Conservation (phyloP, 805 yeast species). For the Jamesozyma spencerorum region DNA sequence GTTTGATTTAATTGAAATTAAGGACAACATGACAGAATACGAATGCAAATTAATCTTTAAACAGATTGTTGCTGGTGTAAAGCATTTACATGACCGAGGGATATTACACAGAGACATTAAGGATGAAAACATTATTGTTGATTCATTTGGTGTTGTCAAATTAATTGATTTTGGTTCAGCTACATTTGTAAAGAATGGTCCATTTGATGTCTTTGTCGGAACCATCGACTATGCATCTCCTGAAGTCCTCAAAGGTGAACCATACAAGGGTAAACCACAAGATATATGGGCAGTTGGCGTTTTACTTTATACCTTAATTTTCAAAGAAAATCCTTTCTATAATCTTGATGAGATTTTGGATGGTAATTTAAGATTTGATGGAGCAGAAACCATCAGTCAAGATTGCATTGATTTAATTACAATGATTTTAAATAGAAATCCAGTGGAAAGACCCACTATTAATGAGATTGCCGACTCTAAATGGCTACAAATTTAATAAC, state of each 20-base stretch:
- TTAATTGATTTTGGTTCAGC: conserved; percentile 93
- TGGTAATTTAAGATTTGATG: conserved; percentile 55
- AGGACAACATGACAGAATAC: conserved; percentile 61
- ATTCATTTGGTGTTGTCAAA: conserved; percentile 66
- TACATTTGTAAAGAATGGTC: conserved; percentile 81
- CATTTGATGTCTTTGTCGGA: conserved; percentile 94
- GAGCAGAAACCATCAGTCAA: conserved; percentile 35
- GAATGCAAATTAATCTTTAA: conserved; percentile 70
- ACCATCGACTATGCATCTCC: conserved; percentile 97
- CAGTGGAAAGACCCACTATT: conserved; percentile 63
- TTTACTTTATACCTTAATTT: conserved; percentile 77
- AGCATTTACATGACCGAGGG: conserved; percentile 73
- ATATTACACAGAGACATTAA: conserved; percentile 90
- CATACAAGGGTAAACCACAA: conserved; percentile 87
- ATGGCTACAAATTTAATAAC: conserved; percentile 43
- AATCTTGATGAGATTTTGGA: conserved; percentile 92
- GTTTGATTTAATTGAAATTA: conserved; percentile 82
- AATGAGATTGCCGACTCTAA: conserved; percentile 54
- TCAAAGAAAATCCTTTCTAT: conserved; percentile 88
- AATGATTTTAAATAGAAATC: conserved; percentile 54
- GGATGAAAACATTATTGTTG: conserved; percentile 87
- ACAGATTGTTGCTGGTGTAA: conserved; percentile 69
- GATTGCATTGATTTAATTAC: conserved; percentile 51
- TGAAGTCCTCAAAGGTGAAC: conserved; percentile 78
- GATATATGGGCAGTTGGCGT: conserved; percentile 97